These are phyloP conservation scores for Trifolium pratense DNA, from an alignment of 306 rosid genomes.

Conservation along the genomic window DNA sequence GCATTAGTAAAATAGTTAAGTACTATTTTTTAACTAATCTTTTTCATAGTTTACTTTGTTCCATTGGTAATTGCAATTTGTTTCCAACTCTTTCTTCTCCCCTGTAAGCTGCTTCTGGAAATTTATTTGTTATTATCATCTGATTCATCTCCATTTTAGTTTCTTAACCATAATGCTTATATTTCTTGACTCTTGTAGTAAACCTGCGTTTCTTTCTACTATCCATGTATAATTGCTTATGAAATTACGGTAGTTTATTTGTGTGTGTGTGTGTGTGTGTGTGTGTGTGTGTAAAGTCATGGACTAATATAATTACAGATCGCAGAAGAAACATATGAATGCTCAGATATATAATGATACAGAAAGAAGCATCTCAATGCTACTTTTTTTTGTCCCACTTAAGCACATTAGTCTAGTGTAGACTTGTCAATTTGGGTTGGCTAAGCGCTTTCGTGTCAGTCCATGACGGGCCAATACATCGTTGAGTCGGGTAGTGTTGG, in stretches of 20 bases:
- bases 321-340: too few relatives aligned
- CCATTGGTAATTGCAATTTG: background rate
- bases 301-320: too few relatives aligned
- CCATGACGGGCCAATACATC: background rate
- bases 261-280: too few relatives aligned
- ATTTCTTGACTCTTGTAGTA: background rate
- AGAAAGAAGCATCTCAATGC: background rate
- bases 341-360: background rate
- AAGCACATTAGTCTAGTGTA: background rate
- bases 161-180: conserved; percentile 14
- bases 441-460: background rate
- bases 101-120: conserved; percentile 3
- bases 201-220: background rate
- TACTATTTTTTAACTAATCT: conserved; percentile 6
- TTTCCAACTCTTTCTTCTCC: background rate
- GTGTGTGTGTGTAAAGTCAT: too few relatives aligned
- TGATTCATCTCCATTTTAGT: conserved; percentile 1
- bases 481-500: background rate
- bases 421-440: background rate
- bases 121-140: conserved; percentile 6
- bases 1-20: background rate
- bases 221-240: background rate
- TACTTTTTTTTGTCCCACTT: background rate
- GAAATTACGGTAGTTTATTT: background rate
- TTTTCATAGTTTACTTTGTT: conserved; percentile 23